Percentiles rank a stretch among this genome's conserved stretches.
phyloP scores from a whole-genome alignment of 2,329 filamentous ascomycete species.

The Aquanectria penicillioides region DNA sequence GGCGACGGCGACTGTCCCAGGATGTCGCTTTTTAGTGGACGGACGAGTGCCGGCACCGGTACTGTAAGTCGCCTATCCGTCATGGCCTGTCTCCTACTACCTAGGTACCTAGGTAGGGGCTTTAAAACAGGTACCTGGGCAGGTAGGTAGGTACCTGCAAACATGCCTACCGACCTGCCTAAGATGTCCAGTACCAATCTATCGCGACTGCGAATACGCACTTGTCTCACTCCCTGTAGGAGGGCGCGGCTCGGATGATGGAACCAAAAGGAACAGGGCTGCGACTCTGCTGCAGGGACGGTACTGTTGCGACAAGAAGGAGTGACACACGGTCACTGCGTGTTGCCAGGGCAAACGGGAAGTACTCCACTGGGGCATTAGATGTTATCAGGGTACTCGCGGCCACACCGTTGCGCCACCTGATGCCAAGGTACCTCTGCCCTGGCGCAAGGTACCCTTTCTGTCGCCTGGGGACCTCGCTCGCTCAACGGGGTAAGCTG shows the following conservation, averaged over 20 bases:
- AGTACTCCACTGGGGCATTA: background rate
- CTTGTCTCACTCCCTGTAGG: background rate
- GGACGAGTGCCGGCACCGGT: no score
- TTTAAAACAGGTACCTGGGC: no score
- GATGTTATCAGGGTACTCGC: constrained; percentile 27
- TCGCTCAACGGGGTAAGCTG: constrained; percentile 7
- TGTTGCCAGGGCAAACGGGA: constrained; percentile 25
- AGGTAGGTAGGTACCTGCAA: background rate
- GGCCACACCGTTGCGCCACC: constrained; percentile 35
- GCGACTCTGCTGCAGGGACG: background rate
- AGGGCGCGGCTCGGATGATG: no score
- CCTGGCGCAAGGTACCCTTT: background rate
- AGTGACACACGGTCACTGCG: constrained; percentile 26
- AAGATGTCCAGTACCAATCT: no score
- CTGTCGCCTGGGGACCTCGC: no score
- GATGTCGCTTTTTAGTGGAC: constrained; percentile 3
- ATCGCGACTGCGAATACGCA: no score
- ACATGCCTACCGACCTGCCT: no score
- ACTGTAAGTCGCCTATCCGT: no score
- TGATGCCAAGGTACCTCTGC: constrained; percentile 26
- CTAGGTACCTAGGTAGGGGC: no score
- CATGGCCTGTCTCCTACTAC: no score
- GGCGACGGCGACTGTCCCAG: constrained; percentile 26
- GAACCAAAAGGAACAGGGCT: background rate
- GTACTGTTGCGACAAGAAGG: constrained; percentile 14